Base-by-base conservation (phyloP, 2,329 filamentous ascomycete species). In the Penicillium sp. region DNA sequence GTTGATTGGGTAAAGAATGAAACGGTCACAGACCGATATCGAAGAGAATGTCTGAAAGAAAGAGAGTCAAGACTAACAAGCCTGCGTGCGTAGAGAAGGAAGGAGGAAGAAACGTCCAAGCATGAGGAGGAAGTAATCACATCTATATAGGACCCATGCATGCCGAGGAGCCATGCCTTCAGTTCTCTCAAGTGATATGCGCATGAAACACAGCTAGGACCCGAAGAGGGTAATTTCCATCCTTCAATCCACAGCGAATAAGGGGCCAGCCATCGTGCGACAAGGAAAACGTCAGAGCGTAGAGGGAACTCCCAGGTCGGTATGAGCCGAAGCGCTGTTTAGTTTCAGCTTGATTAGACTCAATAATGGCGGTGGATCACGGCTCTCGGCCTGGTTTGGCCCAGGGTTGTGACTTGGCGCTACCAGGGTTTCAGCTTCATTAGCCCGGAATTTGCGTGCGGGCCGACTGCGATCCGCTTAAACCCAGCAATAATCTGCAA, bases 341-440 rank as follows among this genome's bases (percentile, higher is more conserved):
- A 51, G 68, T 70, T 70, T 70, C 67, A 67, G 41, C 19, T 68
- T 66, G 49, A 69, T 68, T 65, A 59, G 50, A 45, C 54, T 65
- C 63, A 54, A 41, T 53, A 31, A 56, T 45, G 60, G 47, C 23
- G 54, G 62, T 64, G 62, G 63, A 67, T 57, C 41, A 46, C 11
- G 44, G 56, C 35, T 38, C 53, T 59, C 55, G 49, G 62, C 60
- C 57, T 57, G 58, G 50, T 45, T 11, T 56, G 56, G 44, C 35
- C 38, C 23, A 38, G 57, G 60, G 55, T 61, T 41, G 62, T 29
- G 26, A 60, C 56, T 65, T 63, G 66, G 68, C 63, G 60, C 59
- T 56, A 29, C 57, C 52, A 47, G 50, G 62, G 68, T 69, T 70
- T 70, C 67, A 69, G 49, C 61, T 70, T 69, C 67, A 70, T 69